These are phyloP conservation scores for Tylopilus vinaceipallidus DNA, from an alignment of 768 basidiomycete species.

Conservation along the genomic window DNA sequence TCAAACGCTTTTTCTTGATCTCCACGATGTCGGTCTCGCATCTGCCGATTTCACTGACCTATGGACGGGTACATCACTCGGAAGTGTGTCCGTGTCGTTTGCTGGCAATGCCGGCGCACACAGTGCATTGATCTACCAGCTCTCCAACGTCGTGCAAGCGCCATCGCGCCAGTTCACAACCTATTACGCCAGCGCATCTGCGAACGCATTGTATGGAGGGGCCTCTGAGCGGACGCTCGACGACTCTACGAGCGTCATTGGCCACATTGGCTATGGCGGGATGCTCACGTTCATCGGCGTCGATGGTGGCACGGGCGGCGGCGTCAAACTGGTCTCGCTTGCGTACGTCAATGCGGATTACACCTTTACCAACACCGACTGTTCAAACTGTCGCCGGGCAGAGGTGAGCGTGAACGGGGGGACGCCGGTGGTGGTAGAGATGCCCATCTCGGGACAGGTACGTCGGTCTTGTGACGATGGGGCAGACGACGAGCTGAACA, in stretches of 20 bases:
- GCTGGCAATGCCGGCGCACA: not conserved
- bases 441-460: slow-evolving; percentile 10
- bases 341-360: slow-evolving; percentile 10
- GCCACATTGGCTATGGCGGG: not conserved
- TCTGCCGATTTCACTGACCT: slow-evolving; percentile 6
- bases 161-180: not conserved
- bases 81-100: not conserved
- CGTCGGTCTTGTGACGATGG: not conserved
- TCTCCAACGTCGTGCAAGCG: not conserved
- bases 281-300: slow-evolving; percentile 7
- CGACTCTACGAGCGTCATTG: not conserved
- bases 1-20: slow-evolving; percentile 1
- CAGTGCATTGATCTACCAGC: slow-evolving; percentile 2
- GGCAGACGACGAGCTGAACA: not conserved
- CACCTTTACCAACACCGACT: slow-evolving; percentile 2
- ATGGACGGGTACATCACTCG: slow-evolving; percentile 3
- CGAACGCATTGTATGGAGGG: slow-evolving; percentile 5
- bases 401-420: slow-evolving; percentile 5
- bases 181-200: not conserved
- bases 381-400: slow-evolving; percentile 8
- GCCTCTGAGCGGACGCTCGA: not conserved
- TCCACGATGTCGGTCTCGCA: not conserved
- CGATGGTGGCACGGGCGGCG: slow-evolving; percentile 3
- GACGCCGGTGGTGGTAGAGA: slow-evolving; percentile 3
- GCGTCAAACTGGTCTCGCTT: slow-evolving; percentile 1